Evolutionary conservation across 1,139 yeast genomes (phyloP).

Genomic region (Kurtzmaniella natalensis): DNA sequence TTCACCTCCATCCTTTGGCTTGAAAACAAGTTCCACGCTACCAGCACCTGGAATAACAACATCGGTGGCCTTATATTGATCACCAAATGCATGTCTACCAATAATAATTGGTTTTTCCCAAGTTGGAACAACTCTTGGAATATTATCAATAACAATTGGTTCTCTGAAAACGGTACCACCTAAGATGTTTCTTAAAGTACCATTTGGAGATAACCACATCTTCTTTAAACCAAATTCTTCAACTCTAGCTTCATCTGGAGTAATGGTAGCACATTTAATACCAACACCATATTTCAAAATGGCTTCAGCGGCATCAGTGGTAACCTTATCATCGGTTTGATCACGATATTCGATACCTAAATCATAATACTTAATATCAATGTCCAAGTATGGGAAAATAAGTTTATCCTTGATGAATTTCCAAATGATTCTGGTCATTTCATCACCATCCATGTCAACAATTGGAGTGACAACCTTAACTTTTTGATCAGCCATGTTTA

Average conservation of each 20-base stretch:
- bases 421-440: slow-evolving; percentile 94
- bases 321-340: slow-evolving; percentile 80
- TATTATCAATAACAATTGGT: slow-evolving; percentile 85
- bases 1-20: slow-evolving; percentile 66
- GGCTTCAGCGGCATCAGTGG: slow-evolving; percentile 87
- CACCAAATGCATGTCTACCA: slow-evolving; percentile 97
- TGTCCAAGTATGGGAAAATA: slow-evolving; percentile 77
- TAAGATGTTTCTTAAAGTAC: slow-evolving; percentile 88
- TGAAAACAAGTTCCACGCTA: slow-evolving; percentile 69
- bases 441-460: slow-evolving; percentile 97
- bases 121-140: slow-evolving; percentile 85
- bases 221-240: slow-evolving; percentile 83
- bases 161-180: slow-evolving; percentile 98
- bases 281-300: slow-evolving; percentile 87
- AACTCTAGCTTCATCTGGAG: slow-evolving; percentile 97
- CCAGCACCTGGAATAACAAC: slow-evolving; percentile 77
- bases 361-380: slow-evolving; percentile 90
- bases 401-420: slow-evolving; percentile 75
- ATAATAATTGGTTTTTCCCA: slow-evolving; percentile 95
- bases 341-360: slow-evolving; percentile 84
- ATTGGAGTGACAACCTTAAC: slow-evolving; percentile 83
- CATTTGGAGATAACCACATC: slow-evolving; percentile 98
- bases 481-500: slow-evolving; percentile 30
- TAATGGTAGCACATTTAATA: slow-evolving; percentile 94
- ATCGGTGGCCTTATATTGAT: slow-evolving; percentile 93